phyloP scores from a whole-genome alignment of 345 rosid species.

The Gossypium longicalyx region DNA sequence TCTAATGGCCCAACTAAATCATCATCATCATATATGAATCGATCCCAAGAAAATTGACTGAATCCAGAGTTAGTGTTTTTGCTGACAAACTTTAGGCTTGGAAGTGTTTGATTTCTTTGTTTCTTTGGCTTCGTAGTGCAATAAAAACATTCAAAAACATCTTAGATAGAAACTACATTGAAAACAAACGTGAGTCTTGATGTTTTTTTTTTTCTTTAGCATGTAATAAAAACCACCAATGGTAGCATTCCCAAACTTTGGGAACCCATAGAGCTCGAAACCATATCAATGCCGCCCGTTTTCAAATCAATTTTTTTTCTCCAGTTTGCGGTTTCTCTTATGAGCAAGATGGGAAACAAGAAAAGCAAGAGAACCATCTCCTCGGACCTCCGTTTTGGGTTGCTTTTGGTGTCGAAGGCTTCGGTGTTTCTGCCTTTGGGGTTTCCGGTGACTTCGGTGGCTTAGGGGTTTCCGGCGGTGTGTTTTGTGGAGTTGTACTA shows the following conservation, averaged over 20 bases:
- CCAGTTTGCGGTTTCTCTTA: too few species aligned
- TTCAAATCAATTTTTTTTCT: too few species aligned
- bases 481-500: neutral
- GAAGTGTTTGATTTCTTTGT: too few species aligned
- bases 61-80: neutral
- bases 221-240: neutral
- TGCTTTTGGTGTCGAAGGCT: slow-evolving; percentile 25
- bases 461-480: slow-evolving; percentile 13
- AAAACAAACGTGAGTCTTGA: neutral
- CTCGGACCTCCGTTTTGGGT: slow-evolving; percentile 16
- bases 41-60: too few species aligned
- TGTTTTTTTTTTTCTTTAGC: neutral
- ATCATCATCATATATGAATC: too few species aligned
- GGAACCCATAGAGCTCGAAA: neutral
- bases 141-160: neutral
- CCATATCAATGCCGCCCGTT: neutral
- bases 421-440: slow-evolving; percentile 10
- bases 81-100: neutral
- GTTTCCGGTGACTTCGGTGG: neutral
- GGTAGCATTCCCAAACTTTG: too few species aligned
- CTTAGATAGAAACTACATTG: neutral
- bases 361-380: slow-evolving; percentile 56
- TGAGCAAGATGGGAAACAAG: slow-evolving; percentile 38
- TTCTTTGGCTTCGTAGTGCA: too few species aligned
- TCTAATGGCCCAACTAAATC: too few species aligned